A percentile compares a stretch with the other conserved stretches of the same genome.
phyloP scores from a whole-genome alignment of 2,329 filamentous ascomycete genomes.

The Cucurbitaria berberidis region DNA sequence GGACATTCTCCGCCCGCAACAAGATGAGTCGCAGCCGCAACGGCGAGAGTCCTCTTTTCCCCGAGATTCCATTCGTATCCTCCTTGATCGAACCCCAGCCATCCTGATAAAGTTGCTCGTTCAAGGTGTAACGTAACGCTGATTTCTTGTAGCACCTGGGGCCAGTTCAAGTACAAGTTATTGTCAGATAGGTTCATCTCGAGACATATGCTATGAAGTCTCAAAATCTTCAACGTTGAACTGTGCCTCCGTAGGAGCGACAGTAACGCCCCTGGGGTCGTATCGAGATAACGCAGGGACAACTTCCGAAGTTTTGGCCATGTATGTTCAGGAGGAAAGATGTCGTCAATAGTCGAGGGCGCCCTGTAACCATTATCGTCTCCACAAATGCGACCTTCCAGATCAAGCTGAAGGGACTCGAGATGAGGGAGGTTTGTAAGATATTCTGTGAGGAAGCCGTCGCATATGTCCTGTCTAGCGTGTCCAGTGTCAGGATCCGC shows the following conservation, averaged over 20 bases:
- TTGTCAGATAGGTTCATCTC: neutral
- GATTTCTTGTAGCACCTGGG: neutral
- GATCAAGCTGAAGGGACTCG: slow-evolving; percentile 9
- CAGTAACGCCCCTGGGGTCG: slow-evolving; percentile 3
- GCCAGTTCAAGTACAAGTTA: neutral
- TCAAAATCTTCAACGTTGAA: slow-evolving; percentile 15
- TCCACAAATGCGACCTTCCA: neutral
- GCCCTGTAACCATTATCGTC: neutral
- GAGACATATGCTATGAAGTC: slow-evolving; percentile 5
- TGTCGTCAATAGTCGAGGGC: neutral
- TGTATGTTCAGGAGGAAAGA: neutral
- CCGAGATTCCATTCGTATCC: neutral
- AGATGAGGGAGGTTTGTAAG: slow-evolving; percentile 1
- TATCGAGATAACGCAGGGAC: slow-evolving; percentile 8
- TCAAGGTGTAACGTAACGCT: neutral
- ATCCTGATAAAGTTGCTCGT: slow-evolving; percentile 3
- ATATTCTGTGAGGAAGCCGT: neutral
- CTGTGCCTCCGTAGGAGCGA: slow-evolving; percentile 10
- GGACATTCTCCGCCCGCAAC: slow-evolving; percentile 1
- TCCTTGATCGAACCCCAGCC: neutral
- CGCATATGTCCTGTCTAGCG: neutral
- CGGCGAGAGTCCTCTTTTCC: neutral
- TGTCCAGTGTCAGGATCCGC: neutral
- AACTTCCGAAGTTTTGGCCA: slow-evolving; percentile 14
- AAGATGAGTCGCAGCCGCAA: neutral